phyloP scores from a whole-genome alignment of 495 filamentous ascomycete species.

The Neurospora sublineolata region DNA sequence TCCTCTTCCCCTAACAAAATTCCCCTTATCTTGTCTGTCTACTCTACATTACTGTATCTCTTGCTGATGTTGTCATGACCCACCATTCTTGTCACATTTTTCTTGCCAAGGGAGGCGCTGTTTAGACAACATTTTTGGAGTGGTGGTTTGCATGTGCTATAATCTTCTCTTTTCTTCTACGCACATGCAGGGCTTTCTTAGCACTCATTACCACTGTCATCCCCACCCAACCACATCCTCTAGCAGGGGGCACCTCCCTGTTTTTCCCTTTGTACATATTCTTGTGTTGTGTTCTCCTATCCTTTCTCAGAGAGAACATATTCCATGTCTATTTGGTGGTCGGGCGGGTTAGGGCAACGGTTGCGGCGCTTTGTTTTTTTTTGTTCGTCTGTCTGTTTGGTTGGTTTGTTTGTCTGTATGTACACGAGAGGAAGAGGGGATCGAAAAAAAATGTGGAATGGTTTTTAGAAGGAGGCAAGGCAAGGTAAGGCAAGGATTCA shows the following conservation, averaged over 20 bases:
- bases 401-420: neutral
- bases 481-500: neutral
- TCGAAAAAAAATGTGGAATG: neutral
- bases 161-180: neutral
- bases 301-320: too few relatives aligned
- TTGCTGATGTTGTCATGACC: slow-evolving; percentile 3
- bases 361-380: neutral
- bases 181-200: neutral
- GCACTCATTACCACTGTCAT: neutral
- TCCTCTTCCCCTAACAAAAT: neutral
- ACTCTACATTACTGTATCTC: neutral
- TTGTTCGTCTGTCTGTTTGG: neutral
- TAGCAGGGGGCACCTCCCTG: neutral
- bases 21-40: neutral
- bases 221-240: neutral
- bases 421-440: neutral
- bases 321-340: neutral
- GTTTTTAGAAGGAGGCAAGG: neutral
- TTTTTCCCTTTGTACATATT: neutral
- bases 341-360: neutral
- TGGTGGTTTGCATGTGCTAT: neutral
- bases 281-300: neutral
- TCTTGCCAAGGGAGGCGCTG: neutral
- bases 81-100: neutral
- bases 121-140: neutral